Evolutionary conservation across 441 rosid species (phyloP).

Genomic region (Daphne laureola): DNA sequence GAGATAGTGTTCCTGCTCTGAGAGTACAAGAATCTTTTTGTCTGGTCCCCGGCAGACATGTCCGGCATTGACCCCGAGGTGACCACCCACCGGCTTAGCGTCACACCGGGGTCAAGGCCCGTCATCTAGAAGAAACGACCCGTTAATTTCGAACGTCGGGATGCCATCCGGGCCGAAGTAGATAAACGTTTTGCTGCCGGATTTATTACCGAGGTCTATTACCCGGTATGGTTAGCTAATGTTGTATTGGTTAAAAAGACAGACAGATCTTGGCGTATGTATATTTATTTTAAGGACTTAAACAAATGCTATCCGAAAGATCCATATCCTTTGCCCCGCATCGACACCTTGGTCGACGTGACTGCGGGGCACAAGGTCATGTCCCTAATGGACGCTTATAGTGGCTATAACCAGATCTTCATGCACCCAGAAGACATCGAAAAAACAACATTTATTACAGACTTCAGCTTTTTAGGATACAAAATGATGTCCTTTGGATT

Average conservation of each 20-base stretch:
- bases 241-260: neutral
- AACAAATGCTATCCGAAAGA: neutral
- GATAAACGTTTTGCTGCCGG: too few relatives aligned
- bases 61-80: too few relatives aligned
- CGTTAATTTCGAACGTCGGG: too few relatives aligned
- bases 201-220: too few relatives aligned
- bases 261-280: neutral
- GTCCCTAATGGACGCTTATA: neutral
- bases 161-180: too few relatives aligned
- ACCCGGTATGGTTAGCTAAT: neutral
- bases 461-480: neutral
- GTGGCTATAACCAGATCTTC: neutral
- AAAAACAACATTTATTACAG: neutral
- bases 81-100: too few relatives aligned
- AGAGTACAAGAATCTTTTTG: too few relatives aligned
- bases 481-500: neutral
- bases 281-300: neutral
- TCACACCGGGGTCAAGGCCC: too few relatives aligned
- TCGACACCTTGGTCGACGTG: neutral
- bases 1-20: too few relatives aligned
- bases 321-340: neutral
- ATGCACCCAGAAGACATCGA: neutral
- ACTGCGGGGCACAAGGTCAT: neutral
- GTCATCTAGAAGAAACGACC: too few relatives aligned
- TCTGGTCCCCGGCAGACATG: too few relatives aligned